Conservation (phyloP, 2,329 filamentous ascomycete genomes). For the Pyrenochaeta sp. region DNA sequence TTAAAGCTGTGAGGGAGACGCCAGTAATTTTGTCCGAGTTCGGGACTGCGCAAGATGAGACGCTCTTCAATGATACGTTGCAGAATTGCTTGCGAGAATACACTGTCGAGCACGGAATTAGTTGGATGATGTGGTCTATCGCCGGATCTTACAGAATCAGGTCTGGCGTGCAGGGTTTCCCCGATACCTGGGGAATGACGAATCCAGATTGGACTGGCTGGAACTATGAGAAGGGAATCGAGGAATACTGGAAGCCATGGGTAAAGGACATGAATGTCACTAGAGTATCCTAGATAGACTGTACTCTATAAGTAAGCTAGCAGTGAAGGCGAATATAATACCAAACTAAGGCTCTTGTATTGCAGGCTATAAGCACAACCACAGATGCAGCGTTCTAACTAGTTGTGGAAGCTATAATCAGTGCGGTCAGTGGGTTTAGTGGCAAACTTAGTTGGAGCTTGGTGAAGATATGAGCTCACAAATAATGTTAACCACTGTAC, state of each 20-base stretch:
- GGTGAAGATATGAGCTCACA: no score
- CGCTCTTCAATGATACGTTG: conserved; percentile 56
- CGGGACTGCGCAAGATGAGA: conserved; percentile 47
- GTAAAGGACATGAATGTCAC: conserved; percentile 52
- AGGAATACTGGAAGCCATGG: conserved; percentile 63
- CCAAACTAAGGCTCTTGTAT: no score
- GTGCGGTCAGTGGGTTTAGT: no score
- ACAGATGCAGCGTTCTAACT: no score
- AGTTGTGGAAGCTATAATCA: no score
- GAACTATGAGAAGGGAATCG: conserved; percentile 56
- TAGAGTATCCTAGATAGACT: conserved; percentile 8
- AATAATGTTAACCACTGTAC: no score
- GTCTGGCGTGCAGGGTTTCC: conserved; percentile 55
- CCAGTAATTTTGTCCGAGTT: conserved; percentile 51
- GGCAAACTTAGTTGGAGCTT: no score
- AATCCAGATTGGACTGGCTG: conserved; percentile 59
- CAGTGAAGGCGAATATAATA: no score
- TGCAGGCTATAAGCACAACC: no score
- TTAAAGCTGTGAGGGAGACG: conserved; percentile 43
- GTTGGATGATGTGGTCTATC: conserved; percentile 61
- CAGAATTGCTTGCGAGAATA: conserved; percentile 58
- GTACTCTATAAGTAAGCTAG: no score
- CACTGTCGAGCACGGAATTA: conserved; percentile 55
- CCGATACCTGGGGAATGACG: conserved; percentile 60
- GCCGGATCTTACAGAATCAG: conserved; percentile 60